A percentile compares a stretch with the other conserved stretches of the same genome.
Evolutionary conservation across 2,329 filamentous ascomycete genomes (phyloP).

Genomic region (Epichloe brachyelytri): DNA sequence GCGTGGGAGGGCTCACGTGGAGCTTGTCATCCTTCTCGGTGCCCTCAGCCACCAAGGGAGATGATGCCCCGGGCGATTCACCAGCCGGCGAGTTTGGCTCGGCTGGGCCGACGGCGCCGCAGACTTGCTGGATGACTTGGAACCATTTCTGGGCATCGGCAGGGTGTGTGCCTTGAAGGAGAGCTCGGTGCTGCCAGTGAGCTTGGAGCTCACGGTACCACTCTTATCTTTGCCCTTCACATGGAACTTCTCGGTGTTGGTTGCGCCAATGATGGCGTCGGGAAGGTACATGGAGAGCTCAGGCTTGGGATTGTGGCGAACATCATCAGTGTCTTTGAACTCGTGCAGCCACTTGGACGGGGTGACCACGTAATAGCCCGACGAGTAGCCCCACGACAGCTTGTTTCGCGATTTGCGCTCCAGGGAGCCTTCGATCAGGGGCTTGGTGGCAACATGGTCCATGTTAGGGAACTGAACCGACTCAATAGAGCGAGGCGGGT

Average conservation of each 20-base stretch:
- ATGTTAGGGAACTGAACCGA: constrained; percentile 80
- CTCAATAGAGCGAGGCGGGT: constrained; percentile 59
- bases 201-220: constrained; percentile 66
- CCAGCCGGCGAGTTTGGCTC: constrained; percentile 16
- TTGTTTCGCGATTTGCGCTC: constrained; percentile 87
- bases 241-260: constrained; percentile 73
- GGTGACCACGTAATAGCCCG: constrained; percentile 82
- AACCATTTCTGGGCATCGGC: constrained; percentile 79
- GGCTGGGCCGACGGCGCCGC: constrained; percentile 34
- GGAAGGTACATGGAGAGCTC: constrained; percentile 87
- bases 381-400: constrained; percentile 61
- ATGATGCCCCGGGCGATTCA: constrained; percentile 1
- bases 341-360: constrained; percentile 84
- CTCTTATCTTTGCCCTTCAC: constrained; percentile 90
- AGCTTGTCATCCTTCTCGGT: constrained; percentile 7
- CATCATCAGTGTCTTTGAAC: constrained; percentile 81
- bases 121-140: constrained; percentile 51
- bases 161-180: constrained; percentile 77
- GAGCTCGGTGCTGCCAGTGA: constrained; percentile 68
- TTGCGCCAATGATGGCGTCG: constrained; percentile 65
- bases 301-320: constrained; percentile 59
- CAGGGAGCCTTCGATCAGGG: constrained; percentile 76
- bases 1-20: constrained; percentile 9
- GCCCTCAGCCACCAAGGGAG: neutral
- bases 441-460: constrained; percentile 63